Evolutionary conservation across 108 stramenopile species (phyloP).

Genomic region (Skeletonema tropicum): DNA sequence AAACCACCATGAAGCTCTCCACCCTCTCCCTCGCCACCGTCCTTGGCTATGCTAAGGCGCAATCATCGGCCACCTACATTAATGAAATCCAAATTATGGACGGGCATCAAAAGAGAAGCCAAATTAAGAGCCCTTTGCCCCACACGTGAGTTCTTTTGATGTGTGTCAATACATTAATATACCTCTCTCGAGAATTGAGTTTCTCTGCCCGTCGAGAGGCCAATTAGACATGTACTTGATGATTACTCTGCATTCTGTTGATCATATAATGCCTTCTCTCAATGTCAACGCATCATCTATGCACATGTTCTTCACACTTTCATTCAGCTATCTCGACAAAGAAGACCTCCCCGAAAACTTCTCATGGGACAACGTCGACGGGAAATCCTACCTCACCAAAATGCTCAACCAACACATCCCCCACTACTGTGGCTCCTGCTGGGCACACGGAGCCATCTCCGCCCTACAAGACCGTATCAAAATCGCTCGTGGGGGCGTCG

Average conservation of each 20-base stretch:
- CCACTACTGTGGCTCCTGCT: slow-evolving; percentile 50
- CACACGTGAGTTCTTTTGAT: slow-evolving; percentile 42
- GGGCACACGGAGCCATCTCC: slow-evolving; percentile 79
- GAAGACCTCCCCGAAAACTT: slow-evolving; percentile 45
- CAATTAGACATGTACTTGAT: not conserved
- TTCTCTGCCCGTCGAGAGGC: no score
- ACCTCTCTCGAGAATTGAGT: no score
- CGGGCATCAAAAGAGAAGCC: slow-evolving; percentile 35
- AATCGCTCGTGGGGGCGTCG: slow-evolving; percentile 77
- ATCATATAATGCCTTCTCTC: not conserved
- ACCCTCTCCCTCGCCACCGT: slow-evolving; percentile 22
- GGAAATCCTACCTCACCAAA: slow-evolving; percentile 79
- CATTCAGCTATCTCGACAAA: slow-evolving; percentile 28
- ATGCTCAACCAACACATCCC: slow-evolving; percentile 94
- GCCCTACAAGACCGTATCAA: slow-evolving; percentile 91
- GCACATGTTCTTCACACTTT: not conserved
- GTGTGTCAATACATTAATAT: not conserved
- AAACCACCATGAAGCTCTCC: not conserved
- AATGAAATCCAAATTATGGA: slow-evolving; percentile 47
- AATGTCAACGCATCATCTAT: not conserved
- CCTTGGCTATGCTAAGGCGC: slow-evolving; percentile 1
- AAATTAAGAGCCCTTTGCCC: slow-evolving; percentile 39
- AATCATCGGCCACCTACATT: slow-evolving; percentile 17
- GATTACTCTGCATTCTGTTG: not conserved
- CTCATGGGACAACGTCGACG: slow-evolving; percentile 82